Percentiles rank a stretch among this genome's conserved stretches.
Conservation (phyloP, 179 eudicot genomes). For the Actinidia polygama region DNA sequence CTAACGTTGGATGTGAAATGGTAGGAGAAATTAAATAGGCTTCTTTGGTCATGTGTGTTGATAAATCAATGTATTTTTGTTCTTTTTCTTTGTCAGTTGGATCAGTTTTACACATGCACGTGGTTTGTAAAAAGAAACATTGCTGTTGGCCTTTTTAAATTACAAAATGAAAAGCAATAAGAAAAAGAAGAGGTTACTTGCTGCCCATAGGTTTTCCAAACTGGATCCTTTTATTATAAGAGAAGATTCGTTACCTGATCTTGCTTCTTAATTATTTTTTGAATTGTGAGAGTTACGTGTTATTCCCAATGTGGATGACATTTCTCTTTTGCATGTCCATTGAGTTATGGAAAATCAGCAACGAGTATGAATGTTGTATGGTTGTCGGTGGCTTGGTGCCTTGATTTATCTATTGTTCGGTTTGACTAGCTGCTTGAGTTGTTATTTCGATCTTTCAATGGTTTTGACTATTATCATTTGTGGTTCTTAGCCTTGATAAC, state of each 20-base stretch:
- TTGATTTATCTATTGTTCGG: neutral
- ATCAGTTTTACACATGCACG: neutral
- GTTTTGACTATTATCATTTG: neutral
- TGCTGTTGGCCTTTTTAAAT: constrained; percentile 13
- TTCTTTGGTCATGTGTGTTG: neutral
- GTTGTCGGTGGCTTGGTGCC: neutral
- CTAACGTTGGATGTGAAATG: constrained; percentile 58
- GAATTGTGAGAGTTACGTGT: no score
- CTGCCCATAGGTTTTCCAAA: neutral
- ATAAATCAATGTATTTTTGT: constrained; percentile 13
- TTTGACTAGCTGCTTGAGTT: neutral
- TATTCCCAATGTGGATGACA: no score
- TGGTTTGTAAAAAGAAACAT: constrained; percentile 8
- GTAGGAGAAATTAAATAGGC: constrained; percentile 24
- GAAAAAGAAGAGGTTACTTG: neutral
- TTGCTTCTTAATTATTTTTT: no score
- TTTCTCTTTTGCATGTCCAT: no score
- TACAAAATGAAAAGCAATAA: neutral
- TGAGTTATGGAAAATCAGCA: no score
- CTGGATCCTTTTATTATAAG: no score
- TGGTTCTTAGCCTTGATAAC: neutral
- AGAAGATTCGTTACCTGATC: no score
- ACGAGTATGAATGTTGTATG: no score
- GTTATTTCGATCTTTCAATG: neutral
- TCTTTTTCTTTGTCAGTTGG: neutral